Evolutionary conservation across 2,329 filamentous ascomycete species (phyloP), one percentile per base, ranked within the genome.

Genomic region (Penicillium griseofulvum): DNA sequence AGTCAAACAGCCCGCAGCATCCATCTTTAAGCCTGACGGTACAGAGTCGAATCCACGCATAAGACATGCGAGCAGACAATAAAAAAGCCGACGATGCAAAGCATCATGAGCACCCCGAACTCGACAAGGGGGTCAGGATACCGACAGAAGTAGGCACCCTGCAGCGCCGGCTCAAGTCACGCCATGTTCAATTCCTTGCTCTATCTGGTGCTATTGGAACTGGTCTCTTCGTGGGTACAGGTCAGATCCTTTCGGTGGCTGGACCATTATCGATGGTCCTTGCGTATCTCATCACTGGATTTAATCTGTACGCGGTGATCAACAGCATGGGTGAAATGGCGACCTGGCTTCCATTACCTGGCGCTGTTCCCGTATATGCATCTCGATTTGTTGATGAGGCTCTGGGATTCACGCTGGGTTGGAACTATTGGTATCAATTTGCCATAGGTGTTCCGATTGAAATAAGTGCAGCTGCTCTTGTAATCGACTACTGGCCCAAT

Each of bases 361-460:
- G 81, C n/a, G 79, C 79, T 5, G 77, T 82, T 8, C 76, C 79
- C 5, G 70, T 80, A 24, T 82, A 81, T 47, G 78, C 79, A 10
- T 70, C 70, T 78, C 9, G 78, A 76, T 31, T 82, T 80, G 54
- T 59, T 10, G 59, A 59, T 34, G 56, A 59, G 19, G 59, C 59
- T 0, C 37, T 61, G 1, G 59, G 59, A 1, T 61, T 61, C 49
- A 76, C 79, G 1, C 65, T 82, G 19, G 76, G 79, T 11, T 81
- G 78, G 78, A 80, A 80, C 47, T 81, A 81, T 61, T 81, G 76
- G 56, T 61, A 61, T 42, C 58, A 79, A 51, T 76, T 78, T n/a
- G 76, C 77, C 33, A 79, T 81, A 49, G 77, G 75, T 2, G 76
- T 80, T n/a, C 75, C 76, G 3, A 74, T 79, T 57, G 78, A 81